phyloP scores from a whole-genome alignment of 768 basidiomycete genomes.

The Lactarius pseudohatsudake region DNA sequence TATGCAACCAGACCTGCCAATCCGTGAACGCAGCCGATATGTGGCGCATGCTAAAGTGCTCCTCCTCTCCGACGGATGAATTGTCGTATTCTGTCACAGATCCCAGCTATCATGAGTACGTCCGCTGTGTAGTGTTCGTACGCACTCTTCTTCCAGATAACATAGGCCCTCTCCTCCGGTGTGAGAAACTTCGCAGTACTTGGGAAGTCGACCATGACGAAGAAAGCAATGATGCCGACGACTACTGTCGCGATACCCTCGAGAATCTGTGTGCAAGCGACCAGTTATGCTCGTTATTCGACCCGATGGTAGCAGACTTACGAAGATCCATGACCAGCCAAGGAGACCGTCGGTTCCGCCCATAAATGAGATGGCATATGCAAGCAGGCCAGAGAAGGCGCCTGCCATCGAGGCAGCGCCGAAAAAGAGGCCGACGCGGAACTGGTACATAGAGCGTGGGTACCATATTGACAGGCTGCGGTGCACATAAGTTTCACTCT shows the following conservation, averaged over 20 bases:
- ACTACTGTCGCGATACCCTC: slow-evolving; percentile 63
- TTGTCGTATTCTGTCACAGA: slow-evolving; percentile 49
- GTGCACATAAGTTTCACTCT: neutral
- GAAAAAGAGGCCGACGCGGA: slow-evolving; percentile 39
- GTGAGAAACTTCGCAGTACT: slow-evolving; percentile 59
- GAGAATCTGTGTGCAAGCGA: slow-evolving; percentile 44
- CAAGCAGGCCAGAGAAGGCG: slow-evolving; percentile 36
- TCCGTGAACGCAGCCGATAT: slow-evolving; percentile 54
- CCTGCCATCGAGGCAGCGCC: slow-evolving; percentile 37
- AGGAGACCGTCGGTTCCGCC: slow-evolving; percentile 33
- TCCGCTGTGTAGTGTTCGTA: neutral
- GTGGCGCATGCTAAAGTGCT: slow-evolving; percentile 55
- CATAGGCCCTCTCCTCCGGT: slow-evolving; percentile 55
- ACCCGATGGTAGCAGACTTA: slow-evolving; percentile 8
- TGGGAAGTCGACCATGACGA: slow-evolving; percentile 62
- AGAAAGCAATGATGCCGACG: slow-evolving; percentile 53
- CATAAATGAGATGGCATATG: slow-evolving; percentile 41
- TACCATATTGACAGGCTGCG: slow-evolving; percentile 38
- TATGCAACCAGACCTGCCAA: slow-evolving; percentile 67
- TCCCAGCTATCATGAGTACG: neutral
- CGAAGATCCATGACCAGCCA: slow-evolving; percentile 40
- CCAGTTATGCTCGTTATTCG: no score
- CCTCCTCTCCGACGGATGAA: slow-evolving; percentile 59
- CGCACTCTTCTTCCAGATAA: slow-evolving; percentile 57
- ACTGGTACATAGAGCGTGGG: slow-evolving; percentile 35